Evolutionary conservation across 2,329 filamentous ascomycete genomes (phyloP), one percentile per base, ranked within the genome.

Genomic region (Chaetothyriales sp.): DNA sequence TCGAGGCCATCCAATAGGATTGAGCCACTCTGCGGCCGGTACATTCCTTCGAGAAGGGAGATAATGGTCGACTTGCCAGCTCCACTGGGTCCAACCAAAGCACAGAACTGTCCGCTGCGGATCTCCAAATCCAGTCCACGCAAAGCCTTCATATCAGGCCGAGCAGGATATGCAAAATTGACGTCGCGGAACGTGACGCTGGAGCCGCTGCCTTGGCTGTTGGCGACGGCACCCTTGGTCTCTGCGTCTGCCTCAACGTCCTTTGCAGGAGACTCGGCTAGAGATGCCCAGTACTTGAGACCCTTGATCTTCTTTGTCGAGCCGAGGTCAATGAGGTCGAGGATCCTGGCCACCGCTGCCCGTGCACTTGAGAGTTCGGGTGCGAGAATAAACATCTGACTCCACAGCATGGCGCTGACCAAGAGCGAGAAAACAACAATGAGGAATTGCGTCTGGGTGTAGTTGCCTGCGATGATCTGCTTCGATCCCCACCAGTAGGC

Each of bases 11-110:
- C 89, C 18, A 96, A 74, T 51, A 79, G 84, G 26, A 96, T 75
- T 10, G 80, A 80, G 9, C 90, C 90, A 0, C 78, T 74, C 0
- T 89, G 73, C 0, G 87, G 84, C 59, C 95, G 86, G 64, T 96
- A 96, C 71, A 96, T 95, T 26, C 90, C 83, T 65, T 96, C 89
- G 18, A 96, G 72, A 2, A 96, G 75, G 4, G 86, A 83, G 63
- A 96, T 93, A 0, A 88, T 92, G 0, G 90, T 96, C 46, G 80
- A 86, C 72, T 98, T 96, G 52, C 92, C 90, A 62, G 89, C 94
- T 2, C 92, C 90, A 47, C 83, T 89, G 0, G 88, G 83, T 9
- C 90, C 92, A 8, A 96, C 90, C 1, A 96, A 76, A 0, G 89
- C 92, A 65, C 46, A 44, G 18, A 53, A 54, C 18, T 66, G 55